Conservation (phyloP, 305 asterid genomes). For the Solanum chacoense region DNA sequence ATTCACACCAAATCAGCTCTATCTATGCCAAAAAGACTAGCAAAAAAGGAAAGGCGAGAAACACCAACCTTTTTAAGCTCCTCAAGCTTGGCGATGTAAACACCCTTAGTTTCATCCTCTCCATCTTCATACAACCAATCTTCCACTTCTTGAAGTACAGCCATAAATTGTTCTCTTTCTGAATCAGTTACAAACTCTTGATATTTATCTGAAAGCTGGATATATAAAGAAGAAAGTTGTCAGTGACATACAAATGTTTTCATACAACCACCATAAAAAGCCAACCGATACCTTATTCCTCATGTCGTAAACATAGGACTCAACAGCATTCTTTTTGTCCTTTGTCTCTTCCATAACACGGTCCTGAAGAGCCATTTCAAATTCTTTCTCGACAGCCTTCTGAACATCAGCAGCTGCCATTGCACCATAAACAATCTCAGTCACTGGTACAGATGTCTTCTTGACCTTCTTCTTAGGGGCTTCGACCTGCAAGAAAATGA, state of each 20-base stretch:
- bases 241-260: neutral
- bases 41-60: neutral
- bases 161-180: constrained; percentile 66
- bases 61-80: constrained; percentile 74
- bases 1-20: neutral
- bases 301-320: constrained; percentile 88
- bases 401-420: constrained; percentile 61
- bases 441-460: constrained; percentile 64
- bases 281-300: constrained; percentile 60
- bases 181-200: constrained; percentile 55
- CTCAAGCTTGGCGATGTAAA: constrained; percentile 68
- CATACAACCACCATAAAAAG: neutral
- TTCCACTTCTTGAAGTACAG: constrained; percentile 77
- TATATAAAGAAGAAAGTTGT: neutral
- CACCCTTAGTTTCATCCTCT: constrained; percentile 96
- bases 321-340: constrained; percentile 95
- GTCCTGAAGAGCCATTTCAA: constrained; percentile 98
- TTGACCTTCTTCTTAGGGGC: constrained; percentile 84
- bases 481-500: constrained; percentile 44
- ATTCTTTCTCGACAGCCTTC: constrained; percentile 85
- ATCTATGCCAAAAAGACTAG: neutral
- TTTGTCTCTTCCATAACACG: constrained; percentile 98
- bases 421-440: constrained; percentile 73
- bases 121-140: constrained; percentile 98
- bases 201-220: constrained; percentile 73